Evolutionary conservation across 257 asterid genomes (phyloP).

Genomic region (Henckelia pumila): DNA sequence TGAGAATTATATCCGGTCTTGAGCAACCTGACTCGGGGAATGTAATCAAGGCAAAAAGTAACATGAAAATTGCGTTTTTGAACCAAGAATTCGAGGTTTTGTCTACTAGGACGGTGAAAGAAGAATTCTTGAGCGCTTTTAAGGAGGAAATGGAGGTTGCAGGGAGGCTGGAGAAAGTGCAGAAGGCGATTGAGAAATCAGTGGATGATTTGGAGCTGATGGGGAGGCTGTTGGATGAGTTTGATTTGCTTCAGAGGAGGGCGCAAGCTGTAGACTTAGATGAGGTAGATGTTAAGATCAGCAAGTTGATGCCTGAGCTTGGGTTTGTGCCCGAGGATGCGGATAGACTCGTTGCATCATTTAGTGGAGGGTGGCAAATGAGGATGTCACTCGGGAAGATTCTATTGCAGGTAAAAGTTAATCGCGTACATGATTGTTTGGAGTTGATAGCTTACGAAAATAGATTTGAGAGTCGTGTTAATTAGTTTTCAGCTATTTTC

Average conservation of each 20-base stretch:
- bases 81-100: slow-evolving; percentile 91
- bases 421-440: not conserved
- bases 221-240: slow-evolving; percentile 98
- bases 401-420: slow-evolving; percentile 72
- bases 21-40: slow-evolving; percentile 93
- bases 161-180: slow-evolving; percentile 83
- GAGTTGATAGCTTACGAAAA: not conserved
- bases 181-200: slow-evolving; percentile 85
- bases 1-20: slow-evolving; percentile 84
- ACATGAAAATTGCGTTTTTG: slow-evolving; percentile 80
- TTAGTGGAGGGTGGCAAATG: slow-evolving; percentile 99
- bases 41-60: slow-evolving; percentile 75
- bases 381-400: slow-evolving; percentile 99
- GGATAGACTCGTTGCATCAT: slow-evolving; percentile 94
- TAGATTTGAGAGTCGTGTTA: not conserved
- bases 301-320: slow-evolving; percentile 89
- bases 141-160: slow-evolving; percentile 97
- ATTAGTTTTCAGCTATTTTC: slow-evolving; percentile 13
- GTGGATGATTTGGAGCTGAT: slow-evolving; percentile 91
- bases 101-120: slow-evolving; percentile 76
- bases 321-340: slow-evolving; percentile 86
- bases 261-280: slow-evolving; percentile 97
- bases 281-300: slow-evolving; percentile 82
- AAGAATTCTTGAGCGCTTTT: slow-evolving; percentile 88
- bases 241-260: slow-evolving; percentile 90